These are phyloP conservation scores for Fagus crenata DNA, from an alignment of 306 rosid genomes.

Conservation along the genomic window DNA sequence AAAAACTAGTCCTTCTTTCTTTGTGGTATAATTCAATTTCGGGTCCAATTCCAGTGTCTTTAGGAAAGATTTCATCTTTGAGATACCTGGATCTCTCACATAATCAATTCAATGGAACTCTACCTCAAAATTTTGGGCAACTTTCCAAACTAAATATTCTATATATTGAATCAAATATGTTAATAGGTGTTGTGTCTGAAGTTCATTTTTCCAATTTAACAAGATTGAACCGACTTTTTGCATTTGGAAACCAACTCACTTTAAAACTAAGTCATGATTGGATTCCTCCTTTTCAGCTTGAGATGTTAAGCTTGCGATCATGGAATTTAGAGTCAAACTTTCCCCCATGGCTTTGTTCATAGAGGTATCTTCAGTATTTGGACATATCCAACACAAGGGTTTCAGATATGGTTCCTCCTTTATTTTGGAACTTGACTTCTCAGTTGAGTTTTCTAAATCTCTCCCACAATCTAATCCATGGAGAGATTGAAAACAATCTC, in stretches of 20 bases:
- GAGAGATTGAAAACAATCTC: too few relatives aligned
- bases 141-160: not conserved
- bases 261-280: constrained; percentile 10
- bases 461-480: too few relatives aligned
- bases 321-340: constrained; percentile 22
- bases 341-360: constrained; percentile 29
- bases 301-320: accelerated
- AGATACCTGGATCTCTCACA: accelerated
- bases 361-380: not conserved
- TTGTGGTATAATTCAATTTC: too few relatives aligned
- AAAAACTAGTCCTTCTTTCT: too few relatives aligned
- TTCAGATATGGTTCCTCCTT: constrained; percentile 16
- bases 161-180: not conserved
- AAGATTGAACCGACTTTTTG: accelerated
- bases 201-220: constrained; percentile 9
- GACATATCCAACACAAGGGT: constrained; percentile 14
- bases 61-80: constrained; percentile 10
- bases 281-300: not conserved
- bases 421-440: not conserved
- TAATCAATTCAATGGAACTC: constrained; percentile 1
- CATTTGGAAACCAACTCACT: not conserved
- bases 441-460: too few relatives aligned
- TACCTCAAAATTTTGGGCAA: constrained; percentile 8
- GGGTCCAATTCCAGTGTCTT: not conserved
- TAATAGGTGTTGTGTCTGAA: constrained; percentile 28